These are phyloP conservation scores for Phytophthora parvispora DNA, from an alignment of 352 stramenopile genomes.

Conservation along the genomic window DNA sequence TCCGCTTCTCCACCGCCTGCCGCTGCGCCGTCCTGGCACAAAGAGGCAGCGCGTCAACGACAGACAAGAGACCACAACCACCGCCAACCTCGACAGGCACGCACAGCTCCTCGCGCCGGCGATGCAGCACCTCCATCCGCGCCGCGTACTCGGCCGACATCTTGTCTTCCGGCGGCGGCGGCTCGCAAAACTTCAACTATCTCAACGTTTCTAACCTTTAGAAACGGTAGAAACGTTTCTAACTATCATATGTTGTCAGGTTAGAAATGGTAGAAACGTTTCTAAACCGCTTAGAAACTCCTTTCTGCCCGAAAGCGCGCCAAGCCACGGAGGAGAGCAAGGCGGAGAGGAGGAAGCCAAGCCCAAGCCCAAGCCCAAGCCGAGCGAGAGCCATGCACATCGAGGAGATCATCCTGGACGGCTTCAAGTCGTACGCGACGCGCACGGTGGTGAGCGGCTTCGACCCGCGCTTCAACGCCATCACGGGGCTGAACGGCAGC, in stretches of 20 bases:
- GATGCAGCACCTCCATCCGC: conserved; percentile 70
- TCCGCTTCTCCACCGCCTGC: conserved; percentile 75
- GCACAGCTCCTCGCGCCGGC: conserved; percentile 68
- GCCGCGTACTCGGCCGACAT: conserved; percentile 74
- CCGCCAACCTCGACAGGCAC: conserved; percentile 3
- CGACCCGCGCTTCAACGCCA: conserved; percentile 99
- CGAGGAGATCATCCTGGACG: conserved; percentile 99
- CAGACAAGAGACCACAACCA: neutral
- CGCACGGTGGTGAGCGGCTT: conserved; percentile 99
- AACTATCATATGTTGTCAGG: no score
- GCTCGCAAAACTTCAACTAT: conserved; percentile 15
- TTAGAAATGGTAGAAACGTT: neutral
- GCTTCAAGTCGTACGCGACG: conserved; percentile 99
- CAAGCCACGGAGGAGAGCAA: neutral
- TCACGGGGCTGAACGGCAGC: conserved; percentile 99
- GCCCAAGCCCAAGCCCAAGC: no score
- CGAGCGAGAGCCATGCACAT: conserved; percentile 99
- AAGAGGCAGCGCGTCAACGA: no score
- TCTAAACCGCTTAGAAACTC: neutral
- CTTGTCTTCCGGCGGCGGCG: neutral
- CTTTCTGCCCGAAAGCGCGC: neutral
- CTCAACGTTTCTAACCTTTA: neutral
- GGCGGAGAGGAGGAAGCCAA: neutral
- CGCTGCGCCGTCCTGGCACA: conserved; percentile 69
- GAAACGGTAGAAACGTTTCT: neutral